Conservation (phyloP, 768 basidiomycete genomes). For the Rhodotorula diobovata region DNA sequence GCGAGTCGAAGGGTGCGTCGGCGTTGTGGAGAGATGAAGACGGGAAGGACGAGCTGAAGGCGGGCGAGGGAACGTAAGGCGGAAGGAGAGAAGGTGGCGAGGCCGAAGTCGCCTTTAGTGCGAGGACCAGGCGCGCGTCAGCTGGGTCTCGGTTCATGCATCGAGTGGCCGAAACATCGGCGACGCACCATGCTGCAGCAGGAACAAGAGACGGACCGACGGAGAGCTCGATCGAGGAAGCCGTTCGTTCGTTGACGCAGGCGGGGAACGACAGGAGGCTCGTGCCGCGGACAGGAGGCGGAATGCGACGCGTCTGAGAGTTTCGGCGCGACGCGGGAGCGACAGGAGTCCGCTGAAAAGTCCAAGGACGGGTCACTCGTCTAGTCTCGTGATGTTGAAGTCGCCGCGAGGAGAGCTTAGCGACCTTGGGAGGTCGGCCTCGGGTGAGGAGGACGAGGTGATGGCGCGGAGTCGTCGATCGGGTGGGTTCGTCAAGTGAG, state of each 20-base stretch:
- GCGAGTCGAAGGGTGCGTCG: neutral
- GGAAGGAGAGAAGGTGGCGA: slow-evolving; percentile 8
- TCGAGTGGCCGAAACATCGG: neutral
- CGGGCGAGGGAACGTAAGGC: slow-evolving; percentile 8
- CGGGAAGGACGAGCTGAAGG: slow-evolving; percentile 1
- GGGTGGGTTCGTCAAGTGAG: too few relatives aligned
- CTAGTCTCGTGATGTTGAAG: too few relatives aligned
- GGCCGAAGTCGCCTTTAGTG: neutral
- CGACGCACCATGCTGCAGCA: neutral
- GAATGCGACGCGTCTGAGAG: neutral
- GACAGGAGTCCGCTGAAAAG: too few relatives aligned
- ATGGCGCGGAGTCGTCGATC: too few relatives aligned
- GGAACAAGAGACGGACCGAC: neutral
- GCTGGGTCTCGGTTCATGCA: neutral
- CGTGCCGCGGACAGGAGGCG: neutral
- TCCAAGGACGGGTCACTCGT: too few relatives aligned
- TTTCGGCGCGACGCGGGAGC: neutral
- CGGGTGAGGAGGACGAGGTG: too few relatives aligned
- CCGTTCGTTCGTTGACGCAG: neutral
- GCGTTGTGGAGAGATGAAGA: neutral
- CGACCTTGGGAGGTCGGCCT: too few relatives aligned
- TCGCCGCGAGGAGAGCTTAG: too few relatives aligned
- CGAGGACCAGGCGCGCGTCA: neutral
- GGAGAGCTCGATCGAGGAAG: neutral
- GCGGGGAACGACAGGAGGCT: neutral